A percentile compares a stretch with the other conserved stretches of the same genome.
Evolutionary conservation across 192 early-diverging fungal genomes (phyloP).

Genomic region (Powellomyces hirtus): DNA sequence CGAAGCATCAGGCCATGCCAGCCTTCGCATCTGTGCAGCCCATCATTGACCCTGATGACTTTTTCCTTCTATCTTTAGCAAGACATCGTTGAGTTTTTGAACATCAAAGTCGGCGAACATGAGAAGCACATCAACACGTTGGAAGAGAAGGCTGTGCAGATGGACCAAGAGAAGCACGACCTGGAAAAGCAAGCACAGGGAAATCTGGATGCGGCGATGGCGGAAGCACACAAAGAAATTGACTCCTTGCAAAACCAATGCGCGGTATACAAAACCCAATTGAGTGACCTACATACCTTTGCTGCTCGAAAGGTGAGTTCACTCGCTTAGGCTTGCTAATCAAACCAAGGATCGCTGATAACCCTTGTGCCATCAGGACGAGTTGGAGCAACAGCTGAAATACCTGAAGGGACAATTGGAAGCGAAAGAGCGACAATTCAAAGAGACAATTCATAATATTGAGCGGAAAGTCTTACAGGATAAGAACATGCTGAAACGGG

Average conservation of each 20-base stretch:
- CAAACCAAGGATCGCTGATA: too few species aligned
- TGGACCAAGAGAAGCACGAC: conserved; percentile 49
- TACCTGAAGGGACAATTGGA: conserved; percentile 38
- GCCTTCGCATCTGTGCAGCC: background rate
- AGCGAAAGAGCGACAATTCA: conserved; percentile 49
- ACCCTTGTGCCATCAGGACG: too few species aligned
- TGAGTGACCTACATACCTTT: conserved; percentile 51
- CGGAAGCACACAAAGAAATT: conserved; percentile 31
- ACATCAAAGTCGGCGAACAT: conserved; percentile 63
- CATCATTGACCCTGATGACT: background rate
- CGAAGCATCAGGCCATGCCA: background rate
- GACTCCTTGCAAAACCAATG: conserved; percentile 37
- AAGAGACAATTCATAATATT: conserved; percentile 52
- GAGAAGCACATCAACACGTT: conserved; percentile 50
- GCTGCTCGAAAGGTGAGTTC: conserved; percentile 37
- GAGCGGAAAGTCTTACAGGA: conserved; percentile 63
- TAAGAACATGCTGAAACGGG: conserved; percentile 57
- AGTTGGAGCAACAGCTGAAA: conserved; percentile 48
- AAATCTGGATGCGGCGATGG: conserved; percentile 32
- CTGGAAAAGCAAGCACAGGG: conserved; percentile 34
- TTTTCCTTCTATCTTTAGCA: conserved; percentile 32
- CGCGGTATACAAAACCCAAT: conserved; percentile 47
- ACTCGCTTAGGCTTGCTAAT: too few species aligned
- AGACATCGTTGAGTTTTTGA: conserved; percentile 67
- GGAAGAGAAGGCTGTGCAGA: conserved; percentile 33